phyloP scores from a whole-genome alignment of 345 rosid genomes.

The Eucalyptus brandiana region DNA sequence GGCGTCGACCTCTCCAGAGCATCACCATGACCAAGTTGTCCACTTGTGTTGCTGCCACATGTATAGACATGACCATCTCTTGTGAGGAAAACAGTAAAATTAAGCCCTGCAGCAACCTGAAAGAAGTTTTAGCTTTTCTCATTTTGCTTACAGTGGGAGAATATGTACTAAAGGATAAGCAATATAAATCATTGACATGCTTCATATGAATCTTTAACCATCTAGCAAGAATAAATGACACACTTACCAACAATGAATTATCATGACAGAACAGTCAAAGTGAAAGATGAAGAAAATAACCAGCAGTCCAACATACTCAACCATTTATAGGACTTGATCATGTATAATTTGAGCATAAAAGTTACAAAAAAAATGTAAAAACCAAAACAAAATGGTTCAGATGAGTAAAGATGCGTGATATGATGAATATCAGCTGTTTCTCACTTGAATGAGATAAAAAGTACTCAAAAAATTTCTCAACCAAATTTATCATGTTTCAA shows the following conservation, averaged over 20 bases:
- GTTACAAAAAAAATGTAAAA: neutral
- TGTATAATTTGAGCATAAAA: neutral
- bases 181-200: neutral
- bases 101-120: slow-evolving; percentile 93
- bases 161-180: neutral
- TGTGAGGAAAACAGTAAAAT: slow-evolving; percentile 79
- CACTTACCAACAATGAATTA: neutral
- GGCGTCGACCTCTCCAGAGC: slow-evolving; percentile 70
- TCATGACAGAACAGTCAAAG: neutral
- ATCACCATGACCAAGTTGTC: slow-evolving; percentile 96
- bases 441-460: neutral
- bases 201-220: neutral
- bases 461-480: neutral
- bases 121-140: neutral
- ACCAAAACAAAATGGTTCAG: neutral
- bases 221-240: neutral
- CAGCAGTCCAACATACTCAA: neutral
- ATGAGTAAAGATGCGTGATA: neutral
- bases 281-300: neutral
- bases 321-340: neutral
- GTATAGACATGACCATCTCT: slow-evolving; percentile 66
- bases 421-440: neutral
- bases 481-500: neutral
- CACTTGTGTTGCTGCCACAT: slow-evolving; percentile 73
- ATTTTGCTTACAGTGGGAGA: neutral